Evolutionary conservation across 2,329 filamentous ascomycete species (phyloP), one percentile per base, ranked within the genome.

Genomic region (Hypocreales sp.): DNA sequence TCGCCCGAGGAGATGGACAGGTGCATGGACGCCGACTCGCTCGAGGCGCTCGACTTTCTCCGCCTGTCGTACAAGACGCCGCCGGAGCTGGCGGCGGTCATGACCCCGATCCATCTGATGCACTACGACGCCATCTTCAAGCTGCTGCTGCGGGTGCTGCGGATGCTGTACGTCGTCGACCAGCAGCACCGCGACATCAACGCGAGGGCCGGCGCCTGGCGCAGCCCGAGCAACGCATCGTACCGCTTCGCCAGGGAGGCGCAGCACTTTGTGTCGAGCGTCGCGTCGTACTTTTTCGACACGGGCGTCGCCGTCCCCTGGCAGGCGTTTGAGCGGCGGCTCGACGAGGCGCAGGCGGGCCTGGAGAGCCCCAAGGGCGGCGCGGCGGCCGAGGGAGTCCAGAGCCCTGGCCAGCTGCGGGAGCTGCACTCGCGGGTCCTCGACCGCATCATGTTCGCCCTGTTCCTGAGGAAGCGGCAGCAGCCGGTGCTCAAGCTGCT

Each of bases 1-100:
- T 67, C 74, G 0, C 62, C 72, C 7, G 74, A 77, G 25, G 84
- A 94, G 39, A 80, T 93, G 25, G 71, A 83, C 28, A 73, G 67
- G 35, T 87, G 84, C 49, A 75, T 92, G 62, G 71, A 95, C 40
- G 75, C 83, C 0, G 68, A 81, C 44, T 79, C 77, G 0, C 64
- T 95, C 12, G 75, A 87, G 45, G 90, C 90, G 0, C 61, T 95
- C n/a, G 90, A 95, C 50, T 95, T 98, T 43, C 60, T 98, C 11
- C 72, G 82, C 2, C 58, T 98, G 7, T 79, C 84, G 24, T 95
- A 94, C 52, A 79, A 77, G 22, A 65, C 84, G 1, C 78, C 84
- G 0, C 50, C 67, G 1, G 71, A 81, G 1, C 58, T 95, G 1
- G 63, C 74, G 22, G 61, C 73, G 0, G 64, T 95, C 34, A 74